phyloP scores from a whole-genome alignment of 2,329 filamentous ascomycete species.

The Cladophialophora yegresii region DNA sequence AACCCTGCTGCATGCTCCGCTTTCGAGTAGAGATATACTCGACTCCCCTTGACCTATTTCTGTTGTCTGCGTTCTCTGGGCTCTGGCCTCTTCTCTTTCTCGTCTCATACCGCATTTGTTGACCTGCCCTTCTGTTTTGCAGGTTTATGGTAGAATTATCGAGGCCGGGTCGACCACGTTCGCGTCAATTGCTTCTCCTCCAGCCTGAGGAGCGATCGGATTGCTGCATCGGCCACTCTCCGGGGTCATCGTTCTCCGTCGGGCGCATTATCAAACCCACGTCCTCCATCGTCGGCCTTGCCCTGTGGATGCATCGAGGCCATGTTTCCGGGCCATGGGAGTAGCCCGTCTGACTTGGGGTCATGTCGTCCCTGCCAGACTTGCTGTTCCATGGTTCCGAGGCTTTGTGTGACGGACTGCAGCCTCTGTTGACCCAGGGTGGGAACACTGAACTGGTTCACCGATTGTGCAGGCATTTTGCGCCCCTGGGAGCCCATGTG shows the following conservation, averaged over 20 bases:
- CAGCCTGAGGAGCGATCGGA: neutral
- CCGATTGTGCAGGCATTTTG: neutral
- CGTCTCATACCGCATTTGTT: neutral
- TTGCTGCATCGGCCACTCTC: neutral
- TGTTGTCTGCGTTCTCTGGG: neutral
- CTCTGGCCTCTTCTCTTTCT: neutral
- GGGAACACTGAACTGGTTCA: neutral
- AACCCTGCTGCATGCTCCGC: neutral
- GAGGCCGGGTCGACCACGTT: neutral
- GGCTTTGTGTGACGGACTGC: neutral
- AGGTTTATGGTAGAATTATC: neutral
- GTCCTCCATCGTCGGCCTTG: conserved; percentile 1
- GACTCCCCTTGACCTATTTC: neutral
- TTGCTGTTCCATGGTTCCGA: neutral
- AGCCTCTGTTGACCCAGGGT: conserved; percentile 3
- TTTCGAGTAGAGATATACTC: neutral
- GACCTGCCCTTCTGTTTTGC: neutral
- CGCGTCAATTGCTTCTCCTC: neutral
- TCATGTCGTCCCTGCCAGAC: conserved; percentile 12
- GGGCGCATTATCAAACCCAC: conserved; percentile 2
- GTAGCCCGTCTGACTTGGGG: neutral
- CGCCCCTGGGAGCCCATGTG: neutral
- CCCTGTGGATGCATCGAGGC: conserved; percentile 16
- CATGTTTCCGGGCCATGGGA: conserved; percentile 31
- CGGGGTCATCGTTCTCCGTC: neutral